Percentiles rank a stretch among this genome's conserved stretches.
phyloP scores from a whole-genome alignment of 2,329 filamentous ascomycete genomes.

The Aspergillus melleus region DNA sequence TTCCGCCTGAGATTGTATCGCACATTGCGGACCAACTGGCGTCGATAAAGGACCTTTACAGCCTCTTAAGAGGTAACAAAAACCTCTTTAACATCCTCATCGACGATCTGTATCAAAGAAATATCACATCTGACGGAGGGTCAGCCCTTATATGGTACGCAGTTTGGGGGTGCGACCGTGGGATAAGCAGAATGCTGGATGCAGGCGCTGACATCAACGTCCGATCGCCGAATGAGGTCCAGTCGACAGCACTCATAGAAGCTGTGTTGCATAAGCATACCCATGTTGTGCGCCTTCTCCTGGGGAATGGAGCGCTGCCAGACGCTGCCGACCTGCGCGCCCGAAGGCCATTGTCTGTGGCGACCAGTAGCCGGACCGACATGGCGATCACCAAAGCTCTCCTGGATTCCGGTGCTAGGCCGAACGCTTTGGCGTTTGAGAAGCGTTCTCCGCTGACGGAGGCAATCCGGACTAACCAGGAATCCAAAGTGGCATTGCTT shows the following conservation, averaged over 20 bases:
- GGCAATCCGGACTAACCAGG: not conserved
- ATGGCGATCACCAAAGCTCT: not conserved
- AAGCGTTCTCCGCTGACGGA: not conserved
- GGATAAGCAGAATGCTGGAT: not conserved
- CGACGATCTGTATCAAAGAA: not conserved
- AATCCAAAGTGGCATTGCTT: not conserved
- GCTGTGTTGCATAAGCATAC: not conserved
- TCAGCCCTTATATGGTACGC: not conserved
- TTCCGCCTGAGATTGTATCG: not conserved
- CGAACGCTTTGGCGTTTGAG: not conserved
- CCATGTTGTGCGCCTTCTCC: not conserved
- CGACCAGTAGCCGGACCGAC: not conserved
- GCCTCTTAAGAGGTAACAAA: not conserved
- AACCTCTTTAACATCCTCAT: not conserved
- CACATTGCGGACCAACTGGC: not conserved
- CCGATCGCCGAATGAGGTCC: not conserved
- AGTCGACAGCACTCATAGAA: not conserved
- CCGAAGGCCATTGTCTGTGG: not conserved
- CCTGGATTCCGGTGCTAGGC: not conserved
- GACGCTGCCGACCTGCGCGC: not conserved
- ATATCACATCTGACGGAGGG: not conserved
- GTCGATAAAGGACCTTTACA: not conserved
- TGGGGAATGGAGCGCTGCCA: not conserved
- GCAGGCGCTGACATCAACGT: not conserved
- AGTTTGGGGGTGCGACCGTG: not conserved